These are phyloP conservation scores for Alternaria ethzedia DNA, from an alignment of 2,329 filamentous ascomycete species.

Conservation along the genomic window DNA sequence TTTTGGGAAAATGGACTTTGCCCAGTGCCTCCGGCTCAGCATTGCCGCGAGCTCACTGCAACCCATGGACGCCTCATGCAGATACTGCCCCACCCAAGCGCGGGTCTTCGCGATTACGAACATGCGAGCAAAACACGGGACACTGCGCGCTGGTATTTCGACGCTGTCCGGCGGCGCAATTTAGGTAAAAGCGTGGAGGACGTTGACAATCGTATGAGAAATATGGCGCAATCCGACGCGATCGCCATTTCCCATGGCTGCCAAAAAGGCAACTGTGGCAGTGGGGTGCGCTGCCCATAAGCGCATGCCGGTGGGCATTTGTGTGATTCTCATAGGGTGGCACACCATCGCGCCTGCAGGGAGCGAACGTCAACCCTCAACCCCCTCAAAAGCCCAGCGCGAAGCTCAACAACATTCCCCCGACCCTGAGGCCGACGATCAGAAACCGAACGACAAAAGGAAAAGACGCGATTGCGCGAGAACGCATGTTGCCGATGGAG, in stretches of 20 bases:
- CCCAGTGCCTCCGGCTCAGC: background rate
- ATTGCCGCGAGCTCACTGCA: background rate
- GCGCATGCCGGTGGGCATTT: slow-evolving; percentile 27
- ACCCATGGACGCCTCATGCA: background rate
- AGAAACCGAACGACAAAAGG: slow-evolving; percentile 2
- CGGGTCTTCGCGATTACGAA: background rate
- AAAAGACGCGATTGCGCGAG: slow-evolving; percentile 11
- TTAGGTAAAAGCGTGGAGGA: slow-evolving; percentile 35
- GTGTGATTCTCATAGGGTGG: slow-evolving; percentile 38
- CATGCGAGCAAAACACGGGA: slow-evolving; percentile 4
- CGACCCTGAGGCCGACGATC: slow-evolving; percentile 2
- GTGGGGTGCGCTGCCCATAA: slow-evolving; percentile 27
- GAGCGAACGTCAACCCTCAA: slow-evolving; percentile 25
- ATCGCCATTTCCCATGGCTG: slow-evolving; percentile 19
- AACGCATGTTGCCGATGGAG: slow-evolving; percentile 43
- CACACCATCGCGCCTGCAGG: slow-evolving; percentile 31
- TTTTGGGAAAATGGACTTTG: background rate
- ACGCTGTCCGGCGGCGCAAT: slow-evolving; percentile 1
- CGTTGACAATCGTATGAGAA: slow-evolving; percentile 8
- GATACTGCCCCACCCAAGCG: background rate
- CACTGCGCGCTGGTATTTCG: background rate
- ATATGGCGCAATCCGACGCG: slow-evolving; percentile 33
- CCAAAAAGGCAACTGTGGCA: slow-evolving; percentile 19
- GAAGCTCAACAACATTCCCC: slow-evolving; percentile 23
- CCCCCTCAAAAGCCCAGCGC: slow-evolving; percentile 18